phyloP scores from a whole-genome alignment of 2,329 filamentous ascomycete species.

The Stachybotrys chartarum region DNA sequence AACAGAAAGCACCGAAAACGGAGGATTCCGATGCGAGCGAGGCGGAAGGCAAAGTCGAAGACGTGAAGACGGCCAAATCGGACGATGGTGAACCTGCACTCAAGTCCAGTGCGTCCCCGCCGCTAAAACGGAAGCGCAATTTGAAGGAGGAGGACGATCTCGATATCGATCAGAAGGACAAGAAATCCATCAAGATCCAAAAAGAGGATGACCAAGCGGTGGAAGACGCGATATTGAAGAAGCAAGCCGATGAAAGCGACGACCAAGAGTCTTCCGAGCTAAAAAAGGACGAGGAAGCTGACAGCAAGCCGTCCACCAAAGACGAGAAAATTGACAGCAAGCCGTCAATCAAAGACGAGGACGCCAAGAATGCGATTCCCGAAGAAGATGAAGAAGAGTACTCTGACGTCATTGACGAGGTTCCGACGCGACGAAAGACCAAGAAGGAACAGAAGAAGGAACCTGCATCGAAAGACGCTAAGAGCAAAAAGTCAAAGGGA shows the following conservation, averaged over 20 bases:
- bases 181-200: neutral
- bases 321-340: constrained; percentile 6
- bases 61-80: constrained; percentile 5
- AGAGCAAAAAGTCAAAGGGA: constrained; percentile 13
- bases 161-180: neutral
- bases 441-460: constrained; percentile 40
- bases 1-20: constrained; percentile 22
- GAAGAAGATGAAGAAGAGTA: constrained; percentile 30
- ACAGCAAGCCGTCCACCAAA: constrained; percentile 5
- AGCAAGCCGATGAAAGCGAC: constrained; percentile 2
- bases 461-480: constrained; percentile 14
- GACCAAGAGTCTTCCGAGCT: constrained; percentile 2
- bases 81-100: constrained; percentile 16
- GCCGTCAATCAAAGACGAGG: constrained; percentile 8
- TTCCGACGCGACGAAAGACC: constrained; percentile 46
- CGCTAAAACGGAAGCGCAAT: constrained; percentile 5
- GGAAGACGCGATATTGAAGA: neutral
- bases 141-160: constrained; percentile 8
- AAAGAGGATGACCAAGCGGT: constrained; percentile 7
- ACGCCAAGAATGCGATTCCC: constrained; percentile 9
- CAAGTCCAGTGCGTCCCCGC: neutral
- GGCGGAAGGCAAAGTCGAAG: neutral
- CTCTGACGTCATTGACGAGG: constrained; percentile 62
- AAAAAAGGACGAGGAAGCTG: constrained; percentile 8
- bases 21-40: constrained; percentile 8